Evolutionary conservation across 352 stramenopile species (phyloP).

Genomic region (Phytopythium delawarense): DNA sequence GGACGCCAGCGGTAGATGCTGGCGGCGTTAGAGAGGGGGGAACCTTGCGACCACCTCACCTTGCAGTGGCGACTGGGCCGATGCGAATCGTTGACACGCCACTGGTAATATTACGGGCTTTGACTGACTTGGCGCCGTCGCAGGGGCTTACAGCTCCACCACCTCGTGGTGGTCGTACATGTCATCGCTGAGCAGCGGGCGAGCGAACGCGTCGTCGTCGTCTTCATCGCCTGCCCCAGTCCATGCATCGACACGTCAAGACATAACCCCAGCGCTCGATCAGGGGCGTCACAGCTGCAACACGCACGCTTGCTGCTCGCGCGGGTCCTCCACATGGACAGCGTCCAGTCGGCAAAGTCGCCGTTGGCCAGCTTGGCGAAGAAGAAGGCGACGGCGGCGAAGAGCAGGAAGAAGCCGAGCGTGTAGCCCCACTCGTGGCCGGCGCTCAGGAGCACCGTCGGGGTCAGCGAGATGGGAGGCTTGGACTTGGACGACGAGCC

Average conservation of each 20-base stretch:
- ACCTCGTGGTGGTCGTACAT: neutral
- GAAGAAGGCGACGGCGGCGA: constrained; percentile 13
- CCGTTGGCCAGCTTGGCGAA: constrained; percentile 12
- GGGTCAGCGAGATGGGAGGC: neutral
- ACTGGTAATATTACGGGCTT: constrained; percentile 1
- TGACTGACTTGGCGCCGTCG: neutral
- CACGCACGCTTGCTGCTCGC: neutral
- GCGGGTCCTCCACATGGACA: neutral
- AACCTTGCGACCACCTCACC: neutral
- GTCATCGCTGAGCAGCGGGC: constrained; percentile 7
- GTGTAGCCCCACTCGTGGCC: constrained; percentile 14
- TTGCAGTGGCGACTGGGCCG: neutral
- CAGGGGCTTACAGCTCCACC: constrained; percentile 4
- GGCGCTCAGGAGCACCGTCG: constrained; percentile 11
- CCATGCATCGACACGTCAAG: neutral
- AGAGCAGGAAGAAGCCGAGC: constrained; percentile 14
- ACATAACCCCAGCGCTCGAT: too few relatives aligned
- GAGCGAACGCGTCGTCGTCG: neutral
- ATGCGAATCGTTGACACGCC: neutral
- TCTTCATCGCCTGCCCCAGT: constrained; percentile 1
- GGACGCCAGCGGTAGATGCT: neutral
- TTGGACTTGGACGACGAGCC: neutral
- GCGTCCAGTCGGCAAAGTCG: constrained; percentile 2
- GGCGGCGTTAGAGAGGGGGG: neutral
- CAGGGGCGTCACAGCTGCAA: neutral